Evolutionary conservation across 1,284 basidiomycete genomes (phyloP), one percentile per base, ranked within the genome.

Genomic region (Pascua guehoae): DNA sequence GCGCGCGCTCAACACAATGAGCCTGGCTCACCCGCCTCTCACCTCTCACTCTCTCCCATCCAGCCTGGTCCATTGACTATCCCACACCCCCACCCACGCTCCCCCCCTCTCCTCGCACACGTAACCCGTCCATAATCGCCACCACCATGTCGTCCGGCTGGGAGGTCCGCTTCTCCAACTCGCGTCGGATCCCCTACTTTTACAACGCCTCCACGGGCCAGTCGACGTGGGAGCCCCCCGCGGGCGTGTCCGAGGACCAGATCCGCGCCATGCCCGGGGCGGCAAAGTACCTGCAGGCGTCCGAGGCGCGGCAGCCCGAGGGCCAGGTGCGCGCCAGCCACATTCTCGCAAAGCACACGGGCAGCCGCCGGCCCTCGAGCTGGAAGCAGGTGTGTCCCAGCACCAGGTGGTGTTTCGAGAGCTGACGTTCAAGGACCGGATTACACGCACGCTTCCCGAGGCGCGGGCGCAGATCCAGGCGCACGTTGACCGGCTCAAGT

Each of bases 371-470:
- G 51, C 91, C 96, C 7, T 85, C 88, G 53, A 91, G 88, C 71
- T 96, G 93, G 92, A 91, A 91, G 75, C 87, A 92, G 81, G 91
- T 91, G 65, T 64, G 88, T 79, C 9, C 41, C 12, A n/a, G n/a
- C n/a, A 14, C 12, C 16, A 17, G 46, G n/a, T 39, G 8, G 8
- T 18, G 50, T n/a, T n/a, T 5, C 5, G 8, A 17, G 12, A n/a
- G n/a, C 55, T 56, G 39, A 51, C 52, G 40, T 42, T 18, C 12
- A 66, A 91, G 92, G 73, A 68, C 32, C 85, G 85, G 54, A 94
- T 98, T 65, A 96, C 91, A 7, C 88, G 89, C 58, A 81, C 89
- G n/a, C 89, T 90, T 71, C 87, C 89, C 41, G 91, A 98, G 68
- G 96, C 96, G 15, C 86, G 90, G 63, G 78, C 81, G 16, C 87